These are phyloP conservation scores for Colletotrichum tofieldiae DNA, from an alignment of 2,329 filamentous ascomycete species.

Conservation along the genomic window DNA sequence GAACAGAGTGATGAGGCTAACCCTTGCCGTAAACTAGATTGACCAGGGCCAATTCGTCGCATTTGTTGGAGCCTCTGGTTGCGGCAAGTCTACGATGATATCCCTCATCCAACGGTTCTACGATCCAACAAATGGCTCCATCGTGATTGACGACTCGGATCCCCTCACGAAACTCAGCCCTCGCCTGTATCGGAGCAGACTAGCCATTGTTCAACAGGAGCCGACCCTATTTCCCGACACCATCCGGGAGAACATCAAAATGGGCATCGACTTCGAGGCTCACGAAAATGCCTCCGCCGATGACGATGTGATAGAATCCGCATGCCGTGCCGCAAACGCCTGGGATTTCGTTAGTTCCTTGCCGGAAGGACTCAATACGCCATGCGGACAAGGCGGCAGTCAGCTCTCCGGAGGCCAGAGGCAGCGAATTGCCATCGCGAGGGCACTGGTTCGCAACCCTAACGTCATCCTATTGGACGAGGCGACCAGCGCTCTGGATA, in stretches of 20 bases:
- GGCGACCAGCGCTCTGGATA: constrained; percentile 76
- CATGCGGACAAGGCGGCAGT: constrained; percentile 77
- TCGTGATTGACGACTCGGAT: constrained; percentile 16
- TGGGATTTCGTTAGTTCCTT: constrained; percentile 70
- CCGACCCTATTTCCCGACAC: constrained; percentile 54
- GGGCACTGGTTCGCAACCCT: constrained; percentile 78
- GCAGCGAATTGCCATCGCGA: constrained; percentile 80
- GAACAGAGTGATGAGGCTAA: no score
- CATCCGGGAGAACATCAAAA: constrained; percentile 70
- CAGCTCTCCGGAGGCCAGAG: constrained; percentile 81
- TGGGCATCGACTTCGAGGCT: constrained; percentile 55
- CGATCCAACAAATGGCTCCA: constrained; percentile 24
- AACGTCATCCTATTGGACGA: constrained; percentile 80
- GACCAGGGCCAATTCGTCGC: constrained; percentile 53
- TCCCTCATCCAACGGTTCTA: constrained; percentile 61
- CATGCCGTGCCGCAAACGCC: constrained; percentile 68
- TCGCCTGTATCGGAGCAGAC: constrained; percentile 14
- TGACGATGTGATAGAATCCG: constrained; percentile 63
- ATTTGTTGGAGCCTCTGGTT: constrained; percentile 69
- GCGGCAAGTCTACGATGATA: constrained; percentile 74
- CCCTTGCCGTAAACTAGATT: constrained; percentile 4
- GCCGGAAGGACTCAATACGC: constrained; percentile 70
- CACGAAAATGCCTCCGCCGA: constrained; percentile 13
- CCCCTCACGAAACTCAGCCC: constrained; percentile 24
- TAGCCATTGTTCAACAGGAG: constrained; percentile 40